Conservation (phyloP, 1,139 yeast species). For the Geotrichum citri-aurantii region DNA sequence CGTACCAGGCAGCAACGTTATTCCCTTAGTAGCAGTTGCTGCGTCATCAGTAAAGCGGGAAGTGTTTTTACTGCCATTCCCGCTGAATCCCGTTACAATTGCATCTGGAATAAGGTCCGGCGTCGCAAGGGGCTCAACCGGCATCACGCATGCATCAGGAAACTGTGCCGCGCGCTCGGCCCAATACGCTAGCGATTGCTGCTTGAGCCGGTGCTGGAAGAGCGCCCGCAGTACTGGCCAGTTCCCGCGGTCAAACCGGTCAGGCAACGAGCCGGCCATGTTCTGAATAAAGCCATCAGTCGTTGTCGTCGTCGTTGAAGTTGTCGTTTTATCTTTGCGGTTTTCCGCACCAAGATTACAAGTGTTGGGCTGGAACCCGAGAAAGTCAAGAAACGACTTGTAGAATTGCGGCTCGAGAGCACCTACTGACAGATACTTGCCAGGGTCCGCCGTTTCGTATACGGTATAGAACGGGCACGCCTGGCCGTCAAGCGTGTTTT, state of each 20-base stretch:
- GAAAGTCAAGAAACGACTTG: constrained; percentile 17
- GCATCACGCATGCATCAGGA: constrained; percentile 21
- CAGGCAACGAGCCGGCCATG: constrained; percentile 5
- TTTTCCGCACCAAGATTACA: background rate
- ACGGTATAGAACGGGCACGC: constrained; percentile 22
- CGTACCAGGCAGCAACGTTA: background rate
- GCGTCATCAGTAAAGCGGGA: too few species aligned
- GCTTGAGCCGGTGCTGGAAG: constrained; percentile 16
- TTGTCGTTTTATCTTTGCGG: background rate
- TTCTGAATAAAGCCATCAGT: background rate
- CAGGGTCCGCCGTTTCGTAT: constrained; percentile 20
- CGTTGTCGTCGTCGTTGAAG: background rate
- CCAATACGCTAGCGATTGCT: constrained; percentile 18
- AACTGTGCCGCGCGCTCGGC: constrained; percentile 10
- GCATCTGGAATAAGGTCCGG: constrained; percentile 18
- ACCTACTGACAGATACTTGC: constrained; percentile 23
- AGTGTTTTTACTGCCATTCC: too few species aligned
- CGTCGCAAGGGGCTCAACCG: constrained; percentile 16
- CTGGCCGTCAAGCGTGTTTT: constrained; percentile 23
- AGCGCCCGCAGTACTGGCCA: constrained; percentile 20
- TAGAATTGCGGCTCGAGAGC: constrained; percentile 26
- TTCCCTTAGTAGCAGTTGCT: background rate
- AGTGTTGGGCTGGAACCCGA: constrained; percentile 5
- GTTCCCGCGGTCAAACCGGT: constrained; percentile 18
- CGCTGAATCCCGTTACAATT: constrained; percentile 9